Conservation (phyloP, 495 filamentous ascomycete genomes). For the Penicillium lividum region DNA sequence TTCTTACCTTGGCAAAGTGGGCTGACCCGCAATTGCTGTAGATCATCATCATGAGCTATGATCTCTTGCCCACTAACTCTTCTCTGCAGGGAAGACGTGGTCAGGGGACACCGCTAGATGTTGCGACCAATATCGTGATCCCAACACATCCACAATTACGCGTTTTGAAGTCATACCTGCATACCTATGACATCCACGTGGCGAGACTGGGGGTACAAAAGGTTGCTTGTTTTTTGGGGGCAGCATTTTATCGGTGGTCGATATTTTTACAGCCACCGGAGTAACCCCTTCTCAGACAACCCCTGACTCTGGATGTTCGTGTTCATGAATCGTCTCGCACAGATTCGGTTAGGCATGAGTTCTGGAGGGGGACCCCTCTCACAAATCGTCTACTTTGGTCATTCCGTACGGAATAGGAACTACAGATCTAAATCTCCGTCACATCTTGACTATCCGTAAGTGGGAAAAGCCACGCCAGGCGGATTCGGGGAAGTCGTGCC, state of each 20-base stretch:
- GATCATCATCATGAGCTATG: constrained; percentile 16
- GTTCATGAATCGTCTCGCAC: background rate
- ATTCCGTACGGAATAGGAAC: background rate
- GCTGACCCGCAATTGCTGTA: constrained; percentile 1
- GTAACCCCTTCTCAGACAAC: background rate
- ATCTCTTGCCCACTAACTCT: background rate
- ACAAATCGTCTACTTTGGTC: background rate
- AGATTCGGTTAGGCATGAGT: background rate
- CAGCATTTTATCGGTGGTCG: background rate
- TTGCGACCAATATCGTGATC: background rate
- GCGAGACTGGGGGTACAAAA: background rate
- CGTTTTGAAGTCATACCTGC: background rate
- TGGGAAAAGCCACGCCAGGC: background rate
- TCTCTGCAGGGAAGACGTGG: background rate
- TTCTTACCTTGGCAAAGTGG: background rate
- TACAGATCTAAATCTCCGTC: background rate
- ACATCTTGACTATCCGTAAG: background rate
- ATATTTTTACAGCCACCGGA: background rate
- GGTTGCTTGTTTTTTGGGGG: background rate
- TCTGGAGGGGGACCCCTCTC: too few species aligned
- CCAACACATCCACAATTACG: constrained; percentile 3
- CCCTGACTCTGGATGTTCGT: background rate
- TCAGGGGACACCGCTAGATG: background rate
- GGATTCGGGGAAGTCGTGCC: background rate
- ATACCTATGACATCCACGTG: background rate